Base-by-base conservation (phyloP, 768 basidiomycete species). In the Paxillus rubicundulus region DNA sequence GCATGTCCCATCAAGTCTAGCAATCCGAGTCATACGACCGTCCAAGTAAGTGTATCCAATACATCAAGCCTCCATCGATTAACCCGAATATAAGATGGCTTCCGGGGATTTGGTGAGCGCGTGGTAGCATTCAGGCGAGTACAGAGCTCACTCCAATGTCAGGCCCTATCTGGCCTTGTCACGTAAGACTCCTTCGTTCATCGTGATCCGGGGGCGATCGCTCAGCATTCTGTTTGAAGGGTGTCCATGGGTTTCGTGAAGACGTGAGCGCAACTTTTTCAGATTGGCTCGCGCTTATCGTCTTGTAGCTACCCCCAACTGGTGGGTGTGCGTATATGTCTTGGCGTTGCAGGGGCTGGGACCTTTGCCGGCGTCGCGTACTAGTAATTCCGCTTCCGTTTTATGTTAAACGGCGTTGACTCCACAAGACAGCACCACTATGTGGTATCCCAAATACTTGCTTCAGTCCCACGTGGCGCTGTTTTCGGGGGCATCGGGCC, bases 301-400 rank as follows among this genome's bases (percentile, higher is more conserved):
- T 18, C 8, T 38, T 37, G 5, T 55, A 86, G 85, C 21, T 87
- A 83, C 60, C 77, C 77, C 10, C 79, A 86, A 60, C 76, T 87
- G 14, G 77, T 85, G 10, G 84, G 76, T 17, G 74, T 72, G 10
- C 78, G 85, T 13, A 66, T 82, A 8, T 79, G 77, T 53, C 77
- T 88, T 0, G 87, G 87, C 3, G 61, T 85, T 2, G 77, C 84
- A 0, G 87, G 89, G 67, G 82, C 85, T 4, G 86, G 87, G 3
- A 62, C 87, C 8, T 89, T 85, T 65, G 86, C 87, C 10, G 86
- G 86, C 21, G 84, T 88, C 10, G 78, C 80, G 0, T 90, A 86
- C 70, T 89, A 86, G 86, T 87, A 50, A 40, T 77, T 65, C 30
- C 44, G 20, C n/a, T 9, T 17, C 18, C 9, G 7, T 17, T 2